Evolutionary conservation across 164 flowering plant genomes (phyloP).

Genomic region (Cinnamomum chago): DNA sequence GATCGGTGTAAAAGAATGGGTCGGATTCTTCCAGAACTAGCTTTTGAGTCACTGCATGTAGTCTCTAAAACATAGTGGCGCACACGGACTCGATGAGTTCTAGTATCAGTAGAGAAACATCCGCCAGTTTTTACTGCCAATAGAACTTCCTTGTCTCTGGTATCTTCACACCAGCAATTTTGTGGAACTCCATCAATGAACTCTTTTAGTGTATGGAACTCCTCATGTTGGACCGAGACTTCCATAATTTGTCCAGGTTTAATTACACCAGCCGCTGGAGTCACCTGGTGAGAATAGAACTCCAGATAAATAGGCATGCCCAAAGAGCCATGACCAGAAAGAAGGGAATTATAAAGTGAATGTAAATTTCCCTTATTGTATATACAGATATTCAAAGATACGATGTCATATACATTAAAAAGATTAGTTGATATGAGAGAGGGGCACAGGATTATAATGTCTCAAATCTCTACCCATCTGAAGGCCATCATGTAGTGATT

Average conservation of each 20-base stretch:
- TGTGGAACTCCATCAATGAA: slow-evolving; percentile 77
- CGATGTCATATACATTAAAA: too few species aligned
- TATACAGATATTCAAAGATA: too few species aligned
- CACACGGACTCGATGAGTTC: slow-evolving; percentile 47
- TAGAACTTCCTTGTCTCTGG: slow-evolving; percentile 75
- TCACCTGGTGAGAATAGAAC: slow-evolving; percentile 43
- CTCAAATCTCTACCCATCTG: too few species aligned
- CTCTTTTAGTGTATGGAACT: slow-evolving; percentile 58
- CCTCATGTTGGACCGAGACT: slow-evolving; percentile 65
- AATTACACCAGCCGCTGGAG: slow-evolving; percentile 75
- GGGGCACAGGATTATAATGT: too few species aligned
- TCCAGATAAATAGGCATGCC: not conserved
- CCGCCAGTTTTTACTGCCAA: slow-evolving; percentile 48
- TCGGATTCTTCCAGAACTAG: slow-evolving; percentile 26
- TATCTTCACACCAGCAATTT: slow-evolving; percentile 89
- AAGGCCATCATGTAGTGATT: too few species aligned
- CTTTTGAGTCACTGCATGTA: slow-evolving; percentile 26
- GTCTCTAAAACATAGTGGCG: slow-evolving; percentile 54
- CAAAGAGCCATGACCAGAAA: not conserved
- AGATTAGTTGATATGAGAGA: too few species aligned
- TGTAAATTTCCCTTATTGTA: too few species aligned
- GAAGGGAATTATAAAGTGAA: not conserved
- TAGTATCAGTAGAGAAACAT: slow-evolving; percentile 39
- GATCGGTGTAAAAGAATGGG: slow-evolving; percentile 49
- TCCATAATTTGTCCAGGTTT: slow-evolving; percentile 60